Evolutionary conservation across 2,329 filamentous ascomycete species (phyloP).

Genomic region (Celoporthe dispersa): DNA sequence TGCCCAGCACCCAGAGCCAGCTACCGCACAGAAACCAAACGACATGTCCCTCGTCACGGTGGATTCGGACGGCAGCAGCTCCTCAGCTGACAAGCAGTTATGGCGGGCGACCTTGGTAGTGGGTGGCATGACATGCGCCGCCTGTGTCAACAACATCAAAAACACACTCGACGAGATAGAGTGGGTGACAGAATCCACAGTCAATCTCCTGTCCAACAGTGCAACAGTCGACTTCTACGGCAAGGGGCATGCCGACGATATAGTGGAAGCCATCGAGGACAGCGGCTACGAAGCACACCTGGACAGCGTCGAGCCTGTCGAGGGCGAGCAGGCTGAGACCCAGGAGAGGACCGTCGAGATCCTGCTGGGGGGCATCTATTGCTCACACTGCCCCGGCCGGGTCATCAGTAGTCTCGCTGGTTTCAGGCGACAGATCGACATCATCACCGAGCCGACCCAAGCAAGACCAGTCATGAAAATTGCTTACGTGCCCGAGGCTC

Average conservation of each 20-base stretch:
- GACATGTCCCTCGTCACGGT: slow-evolving; percentile 40
- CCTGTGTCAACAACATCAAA: slow-evolving; percentile 68
- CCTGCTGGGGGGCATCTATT: slow-evolving; percentile 73
- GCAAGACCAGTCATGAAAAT: slow-evolving; percentile 71
- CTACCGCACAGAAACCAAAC: slow-evolving; percentile 7
- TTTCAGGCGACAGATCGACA: slow-evolving; percentile 55
- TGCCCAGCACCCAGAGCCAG: not conserved
- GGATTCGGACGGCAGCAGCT: slow-evolving; percentile 37
- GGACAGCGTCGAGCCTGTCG: slow-evolving; percentile 51
- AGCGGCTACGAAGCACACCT: slow-evolving; percentile 70
- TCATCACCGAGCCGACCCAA: slow-evolving; percentile 60
- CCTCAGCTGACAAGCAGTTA: slow-evolving; percentile 35
- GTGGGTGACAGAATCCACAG: slow-evolving; percentile 60
- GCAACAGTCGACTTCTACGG: slow-evolving; percentile 63
- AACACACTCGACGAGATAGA: slow-evolving; percentile 60
- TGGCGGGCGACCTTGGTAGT: slow-evolving; percentile 63
- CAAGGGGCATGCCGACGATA: slow-evolving; percentile 46
- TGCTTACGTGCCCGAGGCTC: slow-evolving; percentile 70
- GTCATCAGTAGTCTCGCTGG: slow-evolving; percentile 58
- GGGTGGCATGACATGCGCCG: slow-evolving; percentile 74
- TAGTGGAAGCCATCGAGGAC: slow-evolving; percentile 61
- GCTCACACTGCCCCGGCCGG: slow-evolving; percentile 68
- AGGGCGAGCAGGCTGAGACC: slow-evolving; percentile 35
- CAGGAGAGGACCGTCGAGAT: slow-evolving; percentile 65
- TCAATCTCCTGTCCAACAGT: slow-evolving; percentile 71